Conservation (phyloP, 805 yeast species). For the Saturnispora diversa region DNA sequence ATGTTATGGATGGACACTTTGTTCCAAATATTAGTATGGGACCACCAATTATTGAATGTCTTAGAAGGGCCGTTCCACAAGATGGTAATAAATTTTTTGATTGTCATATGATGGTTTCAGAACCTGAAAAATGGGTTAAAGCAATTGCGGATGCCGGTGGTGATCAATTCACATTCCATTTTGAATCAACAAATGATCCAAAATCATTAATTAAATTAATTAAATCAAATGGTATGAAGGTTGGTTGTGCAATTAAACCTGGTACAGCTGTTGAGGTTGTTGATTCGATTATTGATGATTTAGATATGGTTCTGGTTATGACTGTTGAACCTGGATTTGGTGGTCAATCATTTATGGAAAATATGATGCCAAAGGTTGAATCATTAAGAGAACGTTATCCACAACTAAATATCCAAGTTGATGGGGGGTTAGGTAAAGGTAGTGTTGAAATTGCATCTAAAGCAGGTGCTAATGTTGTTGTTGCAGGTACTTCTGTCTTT, state of each 20-base stretch:
- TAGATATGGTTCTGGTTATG: conserved; percentile 96
- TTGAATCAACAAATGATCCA: conserved; percentile 83
- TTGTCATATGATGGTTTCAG: conserved; percentile 96
- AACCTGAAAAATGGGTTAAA: conserved; percentile 89
- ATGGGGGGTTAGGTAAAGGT: conserved; percentile 87
- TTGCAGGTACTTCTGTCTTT: conserved; percentile 94
- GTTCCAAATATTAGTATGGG: conserved; percentile 96
- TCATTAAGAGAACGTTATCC: conserved; percentile 68
- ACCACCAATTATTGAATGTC: conserved; percentile 73
- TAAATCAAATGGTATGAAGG: conserved; percentile 76
- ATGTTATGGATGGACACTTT: conserved; percentile 98
- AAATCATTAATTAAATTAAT: conserved; percentile 64
- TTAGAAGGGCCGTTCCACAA: conserved; percentile 72
- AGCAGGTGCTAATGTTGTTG: conserved; percentile 97
- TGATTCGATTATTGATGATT: conserved; percentile 44
- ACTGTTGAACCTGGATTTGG: conserved; percentile 99
- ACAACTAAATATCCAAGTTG: conserved; percentile 82
- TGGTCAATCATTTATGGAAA: conserved; percentile 91
- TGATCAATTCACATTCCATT: conserved; percentile 92
- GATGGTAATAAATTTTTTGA: conserved; percentile 50
- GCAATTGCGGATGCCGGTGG: conserved; percentile 93
- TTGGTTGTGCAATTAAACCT: conserved; percentile 92
- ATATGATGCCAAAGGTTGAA: conserved; percentile 94
- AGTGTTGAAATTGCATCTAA: conserved; percentile 84
- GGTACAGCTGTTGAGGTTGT: conserved; percentile 81